phyloP scores from a whole-genome alignment of 2,329 filamentous ascomycete genomes.

The Gnomoniopsis smithogilvyi region DNA sequence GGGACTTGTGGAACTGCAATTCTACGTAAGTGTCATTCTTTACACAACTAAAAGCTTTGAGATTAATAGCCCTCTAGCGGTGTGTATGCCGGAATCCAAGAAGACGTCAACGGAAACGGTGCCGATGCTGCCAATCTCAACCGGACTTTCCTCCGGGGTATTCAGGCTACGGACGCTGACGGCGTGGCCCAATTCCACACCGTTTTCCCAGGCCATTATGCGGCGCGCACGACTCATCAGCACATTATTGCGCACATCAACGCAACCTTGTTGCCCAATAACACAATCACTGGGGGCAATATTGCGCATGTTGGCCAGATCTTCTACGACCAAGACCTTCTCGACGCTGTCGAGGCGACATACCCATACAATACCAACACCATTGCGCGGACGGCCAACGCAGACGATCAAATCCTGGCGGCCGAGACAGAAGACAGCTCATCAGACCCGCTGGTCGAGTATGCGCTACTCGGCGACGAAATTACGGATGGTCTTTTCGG shows the following conservation, averaged over 20 bases:
- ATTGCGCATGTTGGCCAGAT: slow-evolving; percentile 58
- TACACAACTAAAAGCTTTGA: too few species aligned
- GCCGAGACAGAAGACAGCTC: slow-evolving; percentile 30
- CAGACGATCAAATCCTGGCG: slow-evolving; percentile 37
- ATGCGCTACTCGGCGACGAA: slow-evolving; percentile 51
- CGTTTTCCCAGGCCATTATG: slow-evolving; percentile 42
- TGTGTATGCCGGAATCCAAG: slow-evolving; percentile 36
- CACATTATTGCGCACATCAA: slow-evolving; percentile 38
- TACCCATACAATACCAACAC: slow-evolving; percentile 43
- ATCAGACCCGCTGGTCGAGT: slow-evolving; percentile 49
- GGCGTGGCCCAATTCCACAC: slow-evolving; percentile 48
- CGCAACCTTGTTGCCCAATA: slow-evolving; percentile 31
- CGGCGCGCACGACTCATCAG: slow-evolving; percentile 38
- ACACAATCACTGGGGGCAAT: slow-evolving; percentile 37
- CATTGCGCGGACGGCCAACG: slow-evolving; percentile 39
- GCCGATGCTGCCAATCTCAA: slow-evolving; percentile 24
- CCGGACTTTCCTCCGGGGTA: slow-evolving; percentile 44
- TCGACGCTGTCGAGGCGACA: slow-evolving; percentile 43
- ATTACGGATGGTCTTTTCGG: slow-evolving; percentile 46
- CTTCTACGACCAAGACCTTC: slow-evolving; percentile 57
- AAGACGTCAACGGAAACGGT: slow-evolving; percentile 25
- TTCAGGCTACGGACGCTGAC: slow-evolving; percentile 41
- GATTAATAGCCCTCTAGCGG: slow-evolving; percentile 31
- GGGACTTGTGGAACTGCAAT: slow-evolving; percentile 46
- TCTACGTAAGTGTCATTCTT: background rate